Conservation (phyloP, 2,329 filamentous ascomycete genomes). For the Cryphonectria radicalis region DNA sequence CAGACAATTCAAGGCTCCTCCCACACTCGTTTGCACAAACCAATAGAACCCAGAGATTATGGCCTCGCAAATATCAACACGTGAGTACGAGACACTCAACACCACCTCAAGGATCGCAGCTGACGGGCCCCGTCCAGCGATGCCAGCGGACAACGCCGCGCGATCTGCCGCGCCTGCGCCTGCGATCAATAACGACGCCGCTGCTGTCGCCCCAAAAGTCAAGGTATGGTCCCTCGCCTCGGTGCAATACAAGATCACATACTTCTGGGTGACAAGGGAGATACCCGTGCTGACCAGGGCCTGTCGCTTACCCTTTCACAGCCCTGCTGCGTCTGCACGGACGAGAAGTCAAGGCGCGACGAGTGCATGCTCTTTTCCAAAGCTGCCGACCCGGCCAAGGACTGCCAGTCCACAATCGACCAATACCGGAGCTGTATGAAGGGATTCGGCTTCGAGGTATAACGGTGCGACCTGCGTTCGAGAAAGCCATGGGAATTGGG, state of each 20-base stretch:
- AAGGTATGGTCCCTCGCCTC: constrained; percentile 17
- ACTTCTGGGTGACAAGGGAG: not conserved
- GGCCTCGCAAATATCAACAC: constrained; percentile 22
- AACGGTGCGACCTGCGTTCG: constrained; percentile 21
- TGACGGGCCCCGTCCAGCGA: constrained; percentile 14
- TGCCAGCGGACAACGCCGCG: constrained; percentile 17
- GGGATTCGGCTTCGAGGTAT: constrained; percentile 84
- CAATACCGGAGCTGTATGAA: constrained; percentile 93
- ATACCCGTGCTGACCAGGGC: not conserved
- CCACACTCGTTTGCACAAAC: constrained; percentile 5
- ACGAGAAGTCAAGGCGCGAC: constrained; percentile 89
- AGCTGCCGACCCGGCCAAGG: constrained; percentile 77
- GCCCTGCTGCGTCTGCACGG: constrained; percentile 98
- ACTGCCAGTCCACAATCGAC: constrained; percentile 81
- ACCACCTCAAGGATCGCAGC: not conserved
- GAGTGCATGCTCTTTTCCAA: constrained; percentile 99
- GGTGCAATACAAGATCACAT: not conserved
- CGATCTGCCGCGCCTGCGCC: constrained; percentile 11
- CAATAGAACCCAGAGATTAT: constrained; percentile 9
- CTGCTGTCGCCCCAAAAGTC: constrained; percentile 19
- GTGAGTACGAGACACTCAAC: constrained; percentile 13
- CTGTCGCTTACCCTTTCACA: constrained; percentile 42
- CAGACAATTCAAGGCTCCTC: not conserved
- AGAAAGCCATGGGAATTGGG: not conserved
- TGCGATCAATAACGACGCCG: constrained; percentile 11